Base-by-base conservation (phyloP, 495 filamentous ascomycete genomes). In the Penicillium roqueforti region DNA sequence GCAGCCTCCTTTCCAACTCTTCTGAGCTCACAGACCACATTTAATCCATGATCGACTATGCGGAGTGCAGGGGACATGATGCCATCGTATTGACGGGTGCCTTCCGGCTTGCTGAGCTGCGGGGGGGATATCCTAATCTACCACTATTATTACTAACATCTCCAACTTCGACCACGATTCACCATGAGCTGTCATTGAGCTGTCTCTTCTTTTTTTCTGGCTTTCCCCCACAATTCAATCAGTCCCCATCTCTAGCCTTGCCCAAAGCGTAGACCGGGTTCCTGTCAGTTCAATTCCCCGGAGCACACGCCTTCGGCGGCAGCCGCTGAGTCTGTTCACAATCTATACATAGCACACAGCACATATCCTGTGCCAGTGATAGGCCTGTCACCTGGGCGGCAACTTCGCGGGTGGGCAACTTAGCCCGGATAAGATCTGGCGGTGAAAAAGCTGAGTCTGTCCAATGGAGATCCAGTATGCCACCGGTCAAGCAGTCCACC, bases 381-480 rank as follows among this genome's bases (percentile, higher is more conserved):
- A 65, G 62, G 60, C 28, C 40, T 60, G 34, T 43, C 40, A 52
- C 14, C 39, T 44, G 29, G 39, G 50, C 50, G 32, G 47, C 47
- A 38, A 25, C 5, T 50, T 25, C 34, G 36, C 36, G 29, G 38
- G 40, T 44, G 40, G 29, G 13, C 14, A 44, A 52, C 11, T 43
- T 44, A 19, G n/a, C 51, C 32, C 46, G 45, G 47, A 40, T 57
- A 32, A 40, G 31, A 57, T 63, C 57, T 66, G 55, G 63, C 63
- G 63, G 63, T 66, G 63, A 61, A 59, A 61, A 49, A 26, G 32
- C 50, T 39, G 49, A 45, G 16, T 45, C 31, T 38, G 45, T 58
- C 63, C 63, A 66, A 66, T 66, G 20, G 58, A 54, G 53, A 60
- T 48, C 50, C 40, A 53, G 45, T 26, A 42, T 25, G 36, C 31